Conservation (phyloP, 108 stramenopile species). For the Cyclotella cryptica region DNA sequence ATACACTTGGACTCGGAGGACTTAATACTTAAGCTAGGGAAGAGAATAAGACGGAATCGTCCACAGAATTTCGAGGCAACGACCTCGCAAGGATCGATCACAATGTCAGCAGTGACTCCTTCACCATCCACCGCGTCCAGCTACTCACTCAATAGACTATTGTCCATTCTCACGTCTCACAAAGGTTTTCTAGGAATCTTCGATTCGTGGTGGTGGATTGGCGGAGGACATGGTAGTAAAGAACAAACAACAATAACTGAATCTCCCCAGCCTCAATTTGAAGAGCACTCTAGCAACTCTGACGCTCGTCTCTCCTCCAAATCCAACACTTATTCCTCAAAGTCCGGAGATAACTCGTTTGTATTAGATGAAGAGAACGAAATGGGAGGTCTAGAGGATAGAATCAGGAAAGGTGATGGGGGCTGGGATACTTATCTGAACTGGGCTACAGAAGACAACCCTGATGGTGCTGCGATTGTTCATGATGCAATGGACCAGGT, state of each 20-base stretch:
- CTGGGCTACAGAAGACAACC: constrained; percentile 80
- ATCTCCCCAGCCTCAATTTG: not conserved
- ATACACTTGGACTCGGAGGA: constrained; percentile 23
- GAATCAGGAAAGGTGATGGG: constrained; percentile 1
- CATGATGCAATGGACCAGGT: constrained; percentile 75
- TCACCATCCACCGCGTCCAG: not conserved
- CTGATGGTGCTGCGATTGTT: constrained; percentile 79
- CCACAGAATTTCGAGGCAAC: not conserved
- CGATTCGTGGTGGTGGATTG: constrained; percentile 48
- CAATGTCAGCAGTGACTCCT: not conserved
- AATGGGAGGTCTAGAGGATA: constrained; percentile 34
- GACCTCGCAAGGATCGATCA: not conserved
- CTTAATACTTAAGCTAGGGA: constrained; percentile 20
- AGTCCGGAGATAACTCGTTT: constrained; percentile 13
- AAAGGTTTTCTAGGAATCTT: constrained; percentile 2
- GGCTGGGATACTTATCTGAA: constrained; percentile 52
- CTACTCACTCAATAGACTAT: constrained; percentile 1
- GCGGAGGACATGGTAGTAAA: constrained; percentile 19
- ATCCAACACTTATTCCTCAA: not conserved
- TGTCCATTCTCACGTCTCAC: not conserved
- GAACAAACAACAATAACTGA: not conserved
- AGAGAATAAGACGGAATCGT: constrained; percentile 9
- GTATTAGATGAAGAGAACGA: constrained; percentile 25
- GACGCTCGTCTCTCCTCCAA: not conserved
- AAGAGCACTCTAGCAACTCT: not conserved